Percentiles rank a stretch among this genome's conserved stretches.
Conservation (phyloP, 139 green algal species). For the Monoraphidium neglectum region DNA sequence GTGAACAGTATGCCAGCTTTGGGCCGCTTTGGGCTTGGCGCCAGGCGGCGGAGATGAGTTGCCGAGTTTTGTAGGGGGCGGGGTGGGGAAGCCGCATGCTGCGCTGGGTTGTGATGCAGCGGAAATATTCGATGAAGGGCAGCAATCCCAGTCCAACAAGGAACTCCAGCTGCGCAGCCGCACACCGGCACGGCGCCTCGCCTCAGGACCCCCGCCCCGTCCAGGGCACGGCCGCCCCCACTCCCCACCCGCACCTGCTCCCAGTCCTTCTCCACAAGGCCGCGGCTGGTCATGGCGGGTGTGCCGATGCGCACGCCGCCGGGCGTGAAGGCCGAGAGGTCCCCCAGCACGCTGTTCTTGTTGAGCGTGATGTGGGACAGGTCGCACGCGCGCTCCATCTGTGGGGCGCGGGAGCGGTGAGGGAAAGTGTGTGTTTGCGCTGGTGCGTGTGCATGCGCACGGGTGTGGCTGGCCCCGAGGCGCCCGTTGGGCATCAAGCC, state of each 20-base stretch:
- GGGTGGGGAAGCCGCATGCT: background rate
- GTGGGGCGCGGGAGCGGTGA: conserved; percentile 39
- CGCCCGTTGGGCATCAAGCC: no score
- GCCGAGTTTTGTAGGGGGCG: no score
- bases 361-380: conserved; percentile 97
- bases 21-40: no score
- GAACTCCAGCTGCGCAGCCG: background rate
- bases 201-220: conserved; percentile 45
- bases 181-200: background rate
- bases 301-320: conserved; percentile 94
- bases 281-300: conserved; percentile 94
- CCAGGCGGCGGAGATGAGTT: no score
- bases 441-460: no score
- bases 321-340: conserved; percentile 87
- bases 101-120: background rate
- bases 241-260: conserved; percentile 78
- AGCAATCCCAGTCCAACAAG: background rate
- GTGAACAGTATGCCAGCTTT: no score
- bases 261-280: conserved; percentile 91
- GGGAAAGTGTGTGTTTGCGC: no score
- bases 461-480: no score
- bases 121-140: background rate
- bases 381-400: conserved; percentile 90
- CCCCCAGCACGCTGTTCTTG: conserved; percentile 96
- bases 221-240: no score